Base-by-base conservation (phyloP, 2,329 filamentous ascomycete species). In the Stylonectria norvegica region DNA sequence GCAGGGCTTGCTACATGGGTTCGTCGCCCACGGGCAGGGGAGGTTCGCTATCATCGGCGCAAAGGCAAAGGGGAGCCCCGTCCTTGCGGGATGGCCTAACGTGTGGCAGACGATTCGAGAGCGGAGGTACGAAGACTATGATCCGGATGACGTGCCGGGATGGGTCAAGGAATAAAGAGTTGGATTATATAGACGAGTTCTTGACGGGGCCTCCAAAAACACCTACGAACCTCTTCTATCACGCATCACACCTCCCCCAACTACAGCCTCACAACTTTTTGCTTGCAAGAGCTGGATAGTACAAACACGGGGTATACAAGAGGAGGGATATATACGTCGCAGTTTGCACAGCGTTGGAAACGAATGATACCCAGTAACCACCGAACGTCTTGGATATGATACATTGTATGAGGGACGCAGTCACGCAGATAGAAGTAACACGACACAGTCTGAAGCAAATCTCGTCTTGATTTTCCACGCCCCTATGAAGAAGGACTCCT, bases 1-100 rank as follows among this genome's bases (percentile, higher is more conserved):
- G 35, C 87, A 95, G 63, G 87, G 86, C 1, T 70, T 95, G 17
- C 72, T 96, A 59, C 81, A 84, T 51, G 91, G 90, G 2, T 96
- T 90, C 57, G 76, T 96, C 19, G 86, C 86, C 12, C 88, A 94
- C 56, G 77, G 77, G 18, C 81, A 83, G 57, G 76, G 77, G 30
- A 82, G 86, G 34, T 89, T 96, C 57, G 89, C 89, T 10, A 86
- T 96, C 30, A 80, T 85, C 37, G 89, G 90, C 3, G 81, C 86
- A 17, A 85, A 83, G 69, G 75, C 75, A 44, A 78, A 76, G 49
- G 78, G 76, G 4, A 76, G 79, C 17, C 76, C 83, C 0, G 64
- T 87, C 15, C 71, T 71, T 22, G 85, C 84, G 1, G 87, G 86
- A 0, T 96, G 91, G 69, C 89, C 90, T 1, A 70, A 69, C 30